phyloP scores from a whole-genome alignment of 805 yeast species.

The Candida dajiaensis region DNA sequence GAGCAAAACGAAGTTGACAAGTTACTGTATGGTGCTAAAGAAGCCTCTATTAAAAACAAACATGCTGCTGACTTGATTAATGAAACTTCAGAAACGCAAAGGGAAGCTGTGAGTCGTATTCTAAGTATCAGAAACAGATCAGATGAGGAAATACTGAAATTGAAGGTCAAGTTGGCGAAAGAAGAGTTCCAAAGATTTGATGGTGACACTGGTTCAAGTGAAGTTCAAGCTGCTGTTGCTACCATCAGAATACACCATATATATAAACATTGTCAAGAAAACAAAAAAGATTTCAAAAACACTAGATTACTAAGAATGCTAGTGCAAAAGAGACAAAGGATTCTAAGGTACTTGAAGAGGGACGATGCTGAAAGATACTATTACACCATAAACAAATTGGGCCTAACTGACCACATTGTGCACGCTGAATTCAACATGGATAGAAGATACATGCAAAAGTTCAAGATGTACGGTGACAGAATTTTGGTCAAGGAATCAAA shows the following conservation, averaged over 20 bases:
- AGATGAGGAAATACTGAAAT: conserved; percentile 47
- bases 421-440: conserved; percentile 78
- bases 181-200: conserved; percentile 76
- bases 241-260: conserved; percentile 76
- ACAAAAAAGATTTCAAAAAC: conserved; percentile 68
- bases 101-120: conserved; percentile 65
- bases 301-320: conserved; percentile 70
- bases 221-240: conserved; percentile 90
- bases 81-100: conserved; percentile 49
- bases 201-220: conserved; percentile 93
- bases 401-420: conserved; percentile 75
- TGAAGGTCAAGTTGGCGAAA: conserved; percentile 60
- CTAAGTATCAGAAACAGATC: conserved; percentile 68
- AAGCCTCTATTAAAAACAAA: conserved; percentile 38
- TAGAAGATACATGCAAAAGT: conserved; percentile 71
- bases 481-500: conserved; percentile 52
- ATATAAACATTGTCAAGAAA: conserved; percentile 63
- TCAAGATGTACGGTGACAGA: conserved; percentile 72
- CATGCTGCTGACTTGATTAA: conserved; percentile 18
- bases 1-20: conserved; percentile 64
- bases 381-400: conserved; percentile 82
- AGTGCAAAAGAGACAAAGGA: conserved; percentile 85
- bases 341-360: conserved; percentile 75
- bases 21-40: conserved; percentile 71
- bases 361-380: conserved; percentile 77